Percentiles rank a stretch among this genome's conserved stretches.
Evolutionary conservation across 768 basidiomycete genomes (phyloP).

Genomic region (Mycena polygramma): DNA sequence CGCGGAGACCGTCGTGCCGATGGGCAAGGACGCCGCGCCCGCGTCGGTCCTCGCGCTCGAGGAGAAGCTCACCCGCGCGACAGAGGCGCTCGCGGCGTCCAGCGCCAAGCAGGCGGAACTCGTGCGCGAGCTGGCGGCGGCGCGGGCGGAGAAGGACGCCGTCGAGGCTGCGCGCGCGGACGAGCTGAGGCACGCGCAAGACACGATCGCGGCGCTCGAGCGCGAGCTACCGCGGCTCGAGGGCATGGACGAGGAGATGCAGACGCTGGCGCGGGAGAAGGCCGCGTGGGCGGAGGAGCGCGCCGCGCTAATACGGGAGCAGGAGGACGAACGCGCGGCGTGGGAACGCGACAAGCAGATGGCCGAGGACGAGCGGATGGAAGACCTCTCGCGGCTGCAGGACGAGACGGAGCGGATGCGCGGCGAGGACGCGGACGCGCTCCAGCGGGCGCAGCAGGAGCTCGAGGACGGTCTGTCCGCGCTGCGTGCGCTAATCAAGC

Average conservation of each 20-base stretch:
- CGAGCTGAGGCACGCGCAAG: constrained; percentile 77
- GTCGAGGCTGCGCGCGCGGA: constrained; percentile 73
- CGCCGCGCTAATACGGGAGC: constrained; percentile 53
- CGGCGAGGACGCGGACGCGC: constrained; percentile 53
- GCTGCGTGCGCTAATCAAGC: constrained; percentile 65
- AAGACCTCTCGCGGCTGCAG: constrained; percentile 59
- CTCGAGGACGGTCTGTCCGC: constrained; percentile 63
- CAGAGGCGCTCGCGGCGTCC: constrained; percentile 68
- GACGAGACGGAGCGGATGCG: constrained; percentile 63
- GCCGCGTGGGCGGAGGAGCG: constrained; percentile 65
- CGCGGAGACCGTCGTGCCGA: constrained; percentile 73
- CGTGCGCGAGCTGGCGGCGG: constrained; percentile 70
- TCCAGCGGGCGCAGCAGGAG: constrained; percentile 58
- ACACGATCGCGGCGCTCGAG: constrained; percentile 71
- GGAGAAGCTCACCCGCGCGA: constrained; percentile 72
- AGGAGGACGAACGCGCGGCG: constrained; percentile 60
- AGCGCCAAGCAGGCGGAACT: constrained; percentile 73
- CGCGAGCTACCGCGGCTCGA: constrained; percentile 66
- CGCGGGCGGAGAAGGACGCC: constrained; percentile 77
- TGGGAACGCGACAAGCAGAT: constrained; percentile 65
- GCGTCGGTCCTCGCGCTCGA: constrained; percentile 69
- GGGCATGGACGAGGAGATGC: constrained; percentile 60
- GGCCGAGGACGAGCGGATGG: constrained; percentile 64
- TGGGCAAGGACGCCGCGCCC: constrained; percentile 55
- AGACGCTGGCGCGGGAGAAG: constrained; percentile 64